Evolutionary conservation across 1,139 yeast genomes (phyloP).

Genomic region (Zygosaccharomyces sapae): DNA sequence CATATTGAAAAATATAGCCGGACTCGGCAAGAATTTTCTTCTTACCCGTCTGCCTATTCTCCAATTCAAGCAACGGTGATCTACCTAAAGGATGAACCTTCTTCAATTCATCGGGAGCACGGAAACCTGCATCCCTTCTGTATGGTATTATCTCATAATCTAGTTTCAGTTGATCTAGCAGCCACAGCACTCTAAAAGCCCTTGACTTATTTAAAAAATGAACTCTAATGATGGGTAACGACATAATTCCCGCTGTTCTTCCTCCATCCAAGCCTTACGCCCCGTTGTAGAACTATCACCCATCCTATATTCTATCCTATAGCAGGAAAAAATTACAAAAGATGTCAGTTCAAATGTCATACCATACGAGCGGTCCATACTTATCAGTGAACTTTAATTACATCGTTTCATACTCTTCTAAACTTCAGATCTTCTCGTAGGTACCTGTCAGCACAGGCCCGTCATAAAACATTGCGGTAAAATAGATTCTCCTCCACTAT

Average conservation of each 20-base stretch:
- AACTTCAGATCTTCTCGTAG: no score
- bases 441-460: no score
- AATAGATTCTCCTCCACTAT: no score
- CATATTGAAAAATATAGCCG: constrained; percentile 46
- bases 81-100: constrained; percentile 56
- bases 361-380: no score
- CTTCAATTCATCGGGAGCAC: constrained; percentile 44
- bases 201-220: constrained; percentile 51
- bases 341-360: no score
- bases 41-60: constrained; percentile 40
- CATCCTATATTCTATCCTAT: no score
- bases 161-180: constrained; percentile 49
- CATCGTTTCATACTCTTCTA: no score
- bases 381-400: no score
- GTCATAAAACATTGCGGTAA: no score
- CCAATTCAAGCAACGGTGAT: constrained; percentile 51
- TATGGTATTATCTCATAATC: constrained; percentile 51
- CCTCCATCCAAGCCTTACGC: no score
- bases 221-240: constrained; percentile 25
- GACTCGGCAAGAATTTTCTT: constrained; percentile 43
- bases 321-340: no score
- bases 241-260: constrained; percentile 7
- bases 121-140: constrained; percentile 42
- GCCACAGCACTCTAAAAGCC: constrained; percentile 52
- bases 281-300: no score